Base-by-base conservation (phyloP, 2,329 filamentous ascomycete species). In the Colletotrichum endophyticum region DNA sequence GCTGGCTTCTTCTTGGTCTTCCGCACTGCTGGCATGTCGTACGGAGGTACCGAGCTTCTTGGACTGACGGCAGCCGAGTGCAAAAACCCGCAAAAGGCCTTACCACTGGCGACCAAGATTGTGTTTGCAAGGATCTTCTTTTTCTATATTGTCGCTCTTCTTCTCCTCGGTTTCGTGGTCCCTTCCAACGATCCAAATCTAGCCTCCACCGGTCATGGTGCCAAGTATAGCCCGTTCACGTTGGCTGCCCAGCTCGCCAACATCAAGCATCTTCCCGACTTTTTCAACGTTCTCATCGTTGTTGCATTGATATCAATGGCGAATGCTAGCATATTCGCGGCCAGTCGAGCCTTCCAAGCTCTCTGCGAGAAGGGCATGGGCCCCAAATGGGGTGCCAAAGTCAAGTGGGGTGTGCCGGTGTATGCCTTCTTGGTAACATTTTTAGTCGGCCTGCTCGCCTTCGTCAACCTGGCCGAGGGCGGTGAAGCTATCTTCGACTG, bases 61-160 rank as follows among this genome's bases (percentile, higher is more conserved):
- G 87, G 87, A 16, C 81, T 88, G 19, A 84, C 86, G 6, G 87
- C 86, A 8, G 85, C 85, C 22, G 87, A 88, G 76, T 84, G 86
- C 73, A 80, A 82, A 16, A 84, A 84, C 59, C 87, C 86, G 12
- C 78, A 91, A 77, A 92, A 94, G 81, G 91, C 93, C 0, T 89
- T 98, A 1, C 96, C 96, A 0, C 92, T 92, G 1, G 96, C 96
- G 8, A 93, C 96, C 81, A 98, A 97, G 86, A 95, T 98, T 82
- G 95, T 91, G 34, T 91, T 91, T 72, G 91, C 88, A 88, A 88
- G 89, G 76, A 91, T 91, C 78, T 88, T 87, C 2, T 81, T 91
- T 79, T 91, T 91, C 78, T 91, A 91, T 78, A 82, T 91, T 66
- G 82, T 91, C 6, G 87, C 88, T 34, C 85, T 91, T 19, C 84